Percentiles rank a stretch among this genome's conserved stretches.
Conservation (phyloP, 2,329 filamentous ascomycete genomes). For the Tolypocladium tundrense region DNA sequence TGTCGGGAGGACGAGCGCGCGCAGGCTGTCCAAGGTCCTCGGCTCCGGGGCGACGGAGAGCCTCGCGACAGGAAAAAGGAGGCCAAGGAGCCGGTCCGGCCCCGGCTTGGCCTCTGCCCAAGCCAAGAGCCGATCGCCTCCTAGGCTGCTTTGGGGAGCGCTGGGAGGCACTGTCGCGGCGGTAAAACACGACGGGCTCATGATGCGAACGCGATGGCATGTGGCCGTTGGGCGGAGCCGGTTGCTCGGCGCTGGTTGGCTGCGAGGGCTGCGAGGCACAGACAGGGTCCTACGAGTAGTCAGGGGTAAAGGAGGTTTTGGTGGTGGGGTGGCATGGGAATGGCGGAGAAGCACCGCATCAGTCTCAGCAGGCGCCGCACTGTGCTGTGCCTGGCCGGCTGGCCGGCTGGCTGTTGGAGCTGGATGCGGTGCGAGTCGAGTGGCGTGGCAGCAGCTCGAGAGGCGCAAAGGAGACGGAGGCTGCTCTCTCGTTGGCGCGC, state of each 20-base stretch:
- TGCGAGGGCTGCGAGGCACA: slow-evolving; percentile 1
- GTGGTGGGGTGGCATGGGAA: slow-evolving; percentile 1
- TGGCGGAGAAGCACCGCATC: background rate
- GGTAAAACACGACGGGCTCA: background rate
- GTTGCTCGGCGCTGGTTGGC: slow-evolving; percentile 6
- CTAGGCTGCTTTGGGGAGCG: slow-evolving; percentile 4
- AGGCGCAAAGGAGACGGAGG: background rate
- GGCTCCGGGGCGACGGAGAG: background rate
- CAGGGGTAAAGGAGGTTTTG: slow-evolving; percentile 8
- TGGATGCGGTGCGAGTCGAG: background rate
- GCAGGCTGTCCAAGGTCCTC: no score
- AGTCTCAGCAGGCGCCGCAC: background rate
- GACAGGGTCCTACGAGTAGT: slow-evolving; percentile 7
- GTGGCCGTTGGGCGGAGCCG: slow-evolving; percentile 6
- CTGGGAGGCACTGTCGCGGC: background rate
- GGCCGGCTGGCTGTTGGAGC: background rate
- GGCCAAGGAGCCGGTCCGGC: background rate
- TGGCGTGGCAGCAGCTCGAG: background rate
- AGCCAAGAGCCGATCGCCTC: slow-evolving; percentile 2
- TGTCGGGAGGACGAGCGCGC: background rate
- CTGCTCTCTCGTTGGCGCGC: background rate
- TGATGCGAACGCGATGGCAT: slow-evolving; percentile 4
- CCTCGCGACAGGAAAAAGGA: background rate
- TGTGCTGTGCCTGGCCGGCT: background rate
- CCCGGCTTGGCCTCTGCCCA: background rate